These are phyloP conservation scores for Evernia prunastri DNA, from an alignment of 495 filamentous ascomycete genomes.

Conservation along the genomic window DNA sequence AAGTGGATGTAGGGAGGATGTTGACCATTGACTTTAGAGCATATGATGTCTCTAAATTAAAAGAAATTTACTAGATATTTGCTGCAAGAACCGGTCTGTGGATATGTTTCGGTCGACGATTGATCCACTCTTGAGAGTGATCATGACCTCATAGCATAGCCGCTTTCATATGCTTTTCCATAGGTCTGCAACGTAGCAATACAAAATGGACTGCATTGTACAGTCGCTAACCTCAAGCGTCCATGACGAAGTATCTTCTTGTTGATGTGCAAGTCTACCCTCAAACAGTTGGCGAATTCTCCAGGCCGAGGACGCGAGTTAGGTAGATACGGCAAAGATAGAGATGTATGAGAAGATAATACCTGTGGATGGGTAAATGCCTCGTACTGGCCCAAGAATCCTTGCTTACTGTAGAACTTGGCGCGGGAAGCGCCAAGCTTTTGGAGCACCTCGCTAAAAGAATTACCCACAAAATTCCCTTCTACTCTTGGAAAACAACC, in stretches of 20 bases:
- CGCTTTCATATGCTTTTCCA: too few species aligned
- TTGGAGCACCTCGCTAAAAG: constrained; percentile 13
- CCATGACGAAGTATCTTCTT: too few species aligned
- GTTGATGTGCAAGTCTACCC: too few species aligned
- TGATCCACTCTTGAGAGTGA: not conserved
- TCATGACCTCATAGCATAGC: not conserved
- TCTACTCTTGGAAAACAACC: not conserved
- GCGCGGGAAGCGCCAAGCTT: constrained; percentile 9
- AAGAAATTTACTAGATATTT: not conserved
- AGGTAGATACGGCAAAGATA: too few species aligned
- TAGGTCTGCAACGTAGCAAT: not conserved
- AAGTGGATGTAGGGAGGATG: constrained; percentile 41
- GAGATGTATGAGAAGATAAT: too few species aligned
- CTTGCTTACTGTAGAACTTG: too few species aligned
- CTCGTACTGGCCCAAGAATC: too few species aligned
- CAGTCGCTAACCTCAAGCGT: not conserved
- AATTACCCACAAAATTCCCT: constrained; percentile 7
- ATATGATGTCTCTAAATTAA: not conserved
- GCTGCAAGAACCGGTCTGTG: not conserved
- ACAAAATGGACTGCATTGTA: not conserved
- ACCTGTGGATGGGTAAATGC: too few species aligned
- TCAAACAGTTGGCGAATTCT: too few species aligned
- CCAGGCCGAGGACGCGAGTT: too few species aligned
- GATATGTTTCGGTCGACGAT: not conserved
- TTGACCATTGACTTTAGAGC: constrained; percentile 36